A percentile compares a stretch with the other conserved stretches of the same genome.
Conservation (phyloP, 2,329 filamentous ascomycete species). For the Tricladium varicosporioides region DNA sequence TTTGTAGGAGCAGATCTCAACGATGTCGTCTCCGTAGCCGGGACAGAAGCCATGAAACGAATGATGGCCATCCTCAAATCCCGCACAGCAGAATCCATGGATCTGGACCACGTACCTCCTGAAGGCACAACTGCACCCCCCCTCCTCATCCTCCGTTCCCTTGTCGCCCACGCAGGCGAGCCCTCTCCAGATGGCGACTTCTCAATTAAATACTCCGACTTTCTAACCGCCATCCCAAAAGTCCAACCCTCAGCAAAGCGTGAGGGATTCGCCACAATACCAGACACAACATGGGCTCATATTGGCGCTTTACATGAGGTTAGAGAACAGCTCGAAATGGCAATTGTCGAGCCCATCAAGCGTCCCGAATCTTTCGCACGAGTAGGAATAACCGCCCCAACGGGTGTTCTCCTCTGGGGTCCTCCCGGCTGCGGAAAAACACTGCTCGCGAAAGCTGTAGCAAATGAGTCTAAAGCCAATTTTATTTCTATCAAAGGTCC, state of each 20-base stretch:
- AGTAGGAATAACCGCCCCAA: slow-evolving; percentile 76
- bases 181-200: slow-evolving; percentile 51
- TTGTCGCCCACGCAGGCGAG: slow-evolving; percentile 54
- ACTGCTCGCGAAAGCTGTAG: slow-evolving; percentile 90
- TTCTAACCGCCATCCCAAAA: slow-evolving; percentile 70
- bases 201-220: slow-evolving; percentile 64
- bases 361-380: slow-evolving; percentile 72
- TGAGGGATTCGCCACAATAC: slow-evolving; percentile 93
- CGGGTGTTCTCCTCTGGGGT: slow-evolving; percentile 92
- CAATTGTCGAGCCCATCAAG: slow-evolving; percentile 87
- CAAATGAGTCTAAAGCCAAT: slow-evolving; percentile 92
- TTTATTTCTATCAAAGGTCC: slow-evolving; percentile 98
- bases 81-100: slow-evolving; percentile 31
- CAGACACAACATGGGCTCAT: slow-evolving; percentile 88
- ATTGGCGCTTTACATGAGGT: slow-evolving; percentile 82
- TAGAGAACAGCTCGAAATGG: slow-evolving; percentile 76
- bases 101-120: slow-evolving; percentile 27
- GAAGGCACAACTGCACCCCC: slow-evolving; percentile 22
- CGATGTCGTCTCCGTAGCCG: slow-evolving; percentile 49
- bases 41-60: slow-evolving; percentile 37
- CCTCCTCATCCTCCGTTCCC: slow-evolving; percentile 45
- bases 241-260: slow-evolving; percentile 81
- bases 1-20: slow-evolving; percentile 91
- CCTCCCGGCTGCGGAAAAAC: slow-evolving; percentile 97
- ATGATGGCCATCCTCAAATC: slow-evolving; percentile 35